Conservation (phyloP, 192 early-diverging fungal genomes). For the Gamsiella multidivaricata region DNA sequence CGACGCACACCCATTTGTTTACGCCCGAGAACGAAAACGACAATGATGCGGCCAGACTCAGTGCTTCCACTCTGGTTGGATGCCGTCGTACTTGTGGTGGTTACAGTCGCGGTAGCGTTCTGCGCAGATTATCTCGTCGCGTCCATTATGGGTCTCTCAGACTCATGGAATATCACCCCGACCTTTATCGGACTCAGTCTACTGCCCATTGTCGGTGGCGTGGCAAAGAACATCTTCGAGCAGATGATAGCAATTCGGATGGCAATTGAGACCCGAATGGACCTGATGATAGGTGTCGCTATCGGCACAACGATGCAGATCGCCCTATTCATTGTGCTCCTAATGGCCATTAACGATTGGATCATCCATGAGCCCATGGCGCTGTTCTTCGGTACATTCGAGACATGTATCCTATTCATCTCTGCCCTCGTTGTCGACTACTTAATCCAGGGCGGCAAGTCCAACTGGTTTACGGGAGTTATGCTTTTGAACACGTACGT, state of each 20-base stretch:
- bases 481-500: conserved; percentile 85
- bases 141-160: conserved; percentile 81
- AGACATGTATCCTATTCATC: conserved; percentile 85
- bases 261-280: conserved; percentile 92
- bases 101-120: conserved; percentile 78
- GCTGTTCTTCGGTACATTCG: conserved; percentile 84
- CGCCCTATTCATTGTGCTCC: conserved; percentile 78
- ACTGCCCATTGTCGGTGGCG: conserved; percentile 92
- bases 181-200: conserved; percentile 93
- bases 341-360: conserved; percentile 86
- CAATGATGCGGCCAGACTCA: no score
- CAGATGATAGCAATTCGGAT: conserved; percentile 86
- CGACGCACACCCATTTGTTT: conserved; percentile 72
- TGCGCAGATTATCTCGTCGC: conserved; percentile 89
- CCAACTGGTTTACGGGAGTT: conserved; percentile 93
- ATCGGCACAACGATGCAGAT: conserved; percentile 94
- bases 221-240: no score
- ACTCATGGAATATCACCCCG: conserved; percentile 74
- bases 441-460: conserved; percentile 84
- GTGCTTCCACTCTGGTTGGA: conserved; percentile 60
- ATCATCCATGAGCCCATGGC: conserved; percentile 82
- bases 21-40: conserved; percentile 68
- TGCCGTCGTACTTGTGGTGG: conserved; percentile 59
- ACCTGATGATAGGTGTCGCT: conserved; percentile 88
- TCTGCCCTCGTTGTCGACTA: conserved; percentile 84